Evolutionary conservation across 2,329 filamentous ascomycete genomes (phyloP).

Genomic region (Neonectria hederae): DNA sequence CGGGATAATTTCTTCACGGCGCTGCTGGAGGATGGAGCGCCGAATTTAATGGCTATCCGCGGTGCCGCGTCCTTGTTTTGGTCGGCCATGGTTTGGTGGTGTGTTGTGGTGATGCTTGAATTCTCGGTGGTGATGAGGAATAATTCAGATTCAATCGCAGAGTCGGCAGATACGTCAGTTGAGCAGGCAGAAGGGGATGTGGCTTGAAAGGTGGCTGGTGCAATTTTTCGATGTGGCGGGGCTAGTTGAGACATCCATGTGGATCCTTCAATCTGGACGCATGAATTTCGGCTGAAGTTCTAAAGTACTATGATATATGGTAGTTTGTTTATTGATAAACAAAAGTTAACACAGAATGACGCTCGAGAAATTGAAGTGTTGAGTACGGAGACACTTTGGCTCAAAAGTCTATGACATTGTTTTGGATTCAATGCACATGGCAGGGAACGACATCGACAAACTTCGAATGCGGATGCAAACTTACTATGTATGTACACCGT

Average conservation of each 20-base stretch:
- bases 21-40: slow-evolving; percentile 43
- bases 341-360: neutral
- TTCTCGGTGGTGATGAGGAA: neutral
- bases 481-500: too few species aligned
- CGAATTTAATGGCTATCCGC: slow-evolving; percentile 62
- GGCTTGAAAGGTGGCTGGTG: neutral
- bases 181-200: neutral
- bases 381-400: neutral
- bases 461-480: neutral
- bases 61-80: slow-evolving; percentile 42
- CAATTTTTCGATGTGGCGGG: neutral
- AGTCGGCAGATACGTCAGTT: neutral
- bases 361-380: neutral
- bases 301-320: neutral
- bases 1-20: slow-evolving; percentile 44
- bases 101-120: neutral
- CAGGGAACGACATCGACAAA: neutral
- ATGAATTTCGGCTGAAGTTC: neutral
- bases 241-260: neutral
- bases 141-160: neutral
- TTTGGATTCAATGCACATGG: neutral
- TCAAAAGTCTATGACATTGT: neutral
- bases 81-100: slow-evolving; percentile 31
- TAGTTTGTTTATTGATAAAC: neutral
- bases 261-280: neutral